Percentiles rank a stretch among this genome's conserved stretches.
These are phyloP conservation scores for Teratosphaeria gauchensis DNA, from an alignment of 2,329 filamentous ascomycete genomes.

Conservation along the genomic window DNA sequence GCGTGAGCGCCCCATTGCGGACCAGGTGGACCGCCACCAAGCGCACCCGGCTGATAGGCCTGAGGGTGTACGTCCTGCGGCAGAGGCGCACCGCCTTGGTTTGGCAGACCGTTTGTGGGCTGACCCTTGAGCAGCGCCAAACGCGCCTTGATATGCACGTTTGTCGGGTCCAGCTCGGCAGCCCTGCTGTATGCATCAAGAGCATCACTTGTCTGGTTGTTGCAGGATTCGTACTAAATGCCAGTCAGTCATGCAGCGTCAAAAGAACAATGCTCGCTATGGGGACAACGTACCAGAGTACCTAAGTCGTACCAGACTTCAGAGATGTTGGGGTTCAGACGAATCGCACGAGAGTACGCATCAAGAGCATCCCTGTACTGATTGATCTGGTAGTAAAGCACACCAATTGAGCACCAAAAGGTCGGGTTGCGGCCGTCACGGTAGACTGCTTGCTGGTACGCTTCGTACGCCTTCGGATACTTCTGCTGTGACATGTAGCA, in stretches of 20 bases:
- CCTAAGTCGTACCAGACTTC: conserved; percentile 99
- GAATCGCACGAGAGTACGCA: conserved; percentile 92
- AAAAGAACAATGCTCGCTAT: not conserved
- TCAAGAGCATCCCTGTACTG: conserved; percentile 97
- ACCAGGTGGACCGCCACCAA: conserved; percentile 66
- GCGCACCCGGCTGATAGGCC: conserved; percentile 75
- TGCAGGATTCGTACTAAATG: conserved; percentile 85
- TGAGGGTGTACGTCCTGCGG: conserved; percentile 95
- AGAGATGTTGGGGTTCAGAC: conserved; percentile 93
- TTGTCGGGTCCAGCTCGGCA: conserved; percentile 83
- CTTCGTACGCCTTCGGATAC: conserved; percentile 96
- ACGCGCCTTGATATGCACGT: conserved; percentile 92
- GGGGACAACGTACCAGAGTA: conserved; percentile 62
- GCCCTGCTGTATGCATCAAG: conserved; percentile 92
- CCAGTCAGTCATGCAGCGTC: conserved; percentile 21
- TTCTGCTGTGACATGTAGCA: conserved; percentile 99
- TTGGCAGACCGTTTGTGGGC: conserved; percentile 55
- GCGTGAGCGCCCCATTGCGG: conserved; percentile 83
- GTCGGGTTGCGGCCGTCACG: conserved; percentile 95
- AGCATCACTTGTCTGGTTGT: conserved; percentile 95
- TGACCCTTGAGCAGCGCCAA: conserved; percentile 80
- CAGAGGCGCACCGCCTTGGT: conserved; percentile 68
- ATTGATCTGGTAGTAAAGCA: conserved; percentile 98
- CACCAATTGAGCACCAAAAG: conserved; percentile 99
- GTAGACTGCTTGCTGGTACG: conserved; percentile 97